Conservation (phyloP, 768 basidiomycete genomes). For the Pleurotus pulmonarius region DNA sequence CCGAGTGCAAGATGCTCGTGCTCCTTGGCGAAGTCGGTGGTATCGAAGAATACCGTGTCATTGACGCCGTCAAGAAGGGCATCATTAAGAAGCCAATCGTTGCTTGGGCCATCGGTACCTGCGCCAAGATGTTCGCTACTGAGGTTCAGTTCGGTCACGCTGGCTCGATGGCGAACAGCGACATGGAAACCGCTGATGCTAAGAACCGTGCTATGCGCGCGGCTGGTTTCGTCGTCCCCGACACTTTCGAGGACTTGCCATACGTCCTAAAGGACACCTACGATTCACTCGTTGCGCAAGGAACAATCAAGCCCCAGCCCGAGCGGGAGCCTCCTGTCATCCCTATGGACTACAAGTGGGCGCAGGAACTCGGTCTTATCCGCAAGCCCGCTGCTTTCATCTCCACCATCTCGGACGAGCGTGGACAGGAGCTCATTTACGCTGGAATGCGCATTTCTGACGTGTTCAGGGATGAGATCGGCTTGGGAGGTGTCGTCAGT, state of each 20-base stretch:
- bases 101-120: conserved; percentile 99
- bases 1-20: conserved; percentile 98
- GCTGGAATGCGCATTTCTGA: conserved; percentile 99
- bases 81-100: conserved; percentile 98
- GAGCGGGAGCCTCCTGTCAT: conserved; percentile 93
- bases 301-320: conserved; percentile 61
- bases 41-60: conserved; percentile 98
- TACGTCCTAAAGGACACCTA: conserved; percentile 81
- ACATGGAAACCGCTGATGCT: conserved; percentile 95
- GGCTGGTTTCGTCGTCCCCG: conserved; percentile 95
- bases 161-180: conserved; percentile 96
- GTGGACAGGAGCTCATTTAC: conserved; percentile 97
- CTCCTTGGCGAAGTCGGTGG: conserved; percentile 98
- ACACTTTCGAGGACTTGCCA: conserved; percentile 96
- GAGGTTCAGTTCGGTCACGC: conserved; percentile 99
- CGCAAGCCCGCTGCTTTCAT: conserved; percentile 99
- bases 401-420: conserved; percentile 98
- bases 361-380: conserved; percentile 96
- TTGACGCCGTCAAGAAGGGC: conserved; percentile 92
- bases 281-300: conserved; percentile 68
- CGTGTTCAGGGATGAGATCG: conserved; percentile 97
- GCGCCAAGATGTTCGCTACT: conserved; percentile 99
- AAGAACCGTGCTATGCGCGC: conserved; percentile 95
- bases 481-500: conserved; percentile 93
- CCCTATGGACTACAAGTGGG: conserved; percentile 99